Conservation (phyloP, 768 basidiomycete genomes). For the Mycena haematopus region DNA sequence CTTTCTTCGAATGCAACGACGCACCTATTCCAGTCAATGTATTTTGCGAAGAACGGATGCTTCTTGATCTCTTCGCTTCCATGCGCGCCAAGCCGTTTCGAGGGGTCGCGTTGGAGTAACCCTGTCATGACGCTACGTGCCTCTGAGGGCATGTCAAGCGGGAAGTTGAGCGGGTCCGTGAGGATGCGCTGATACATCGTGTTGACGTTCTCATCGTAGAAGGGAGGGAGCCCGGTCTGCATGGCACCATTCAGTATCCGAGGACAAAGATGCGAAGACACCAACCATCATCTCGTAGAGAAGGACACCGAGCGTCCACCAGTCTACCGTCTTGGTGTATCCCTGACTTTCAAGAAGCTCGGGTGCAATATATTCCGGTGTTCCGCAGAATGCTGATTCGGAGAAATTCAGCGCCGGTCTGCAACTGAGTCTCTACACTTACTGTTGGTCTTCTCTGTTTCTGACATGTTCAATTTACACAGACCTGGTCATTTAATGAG, state of each 20-base stretch:
- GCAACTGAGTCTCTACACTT: constrained; percentile 33
- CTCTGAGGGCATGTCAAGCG: constrained; percentile 85
- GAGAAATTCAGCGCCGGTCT: constrained; percentile 21
- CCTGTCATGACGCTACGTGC: constrained; percentile 89
- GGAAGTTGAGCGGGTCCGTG: constrained; percentile 91
- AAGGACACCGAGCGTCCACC: constrained; percentile 98
- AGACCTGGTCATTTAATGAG: constrained; percentile 55
- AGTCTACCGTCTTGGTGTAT: constrained; percentile 98
- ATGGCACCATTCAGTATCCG: constrained; percentile 15
- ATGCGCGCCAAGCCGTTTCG: constrained; percentile 85
- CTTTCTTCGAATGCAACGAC: constrained; percentile 26
- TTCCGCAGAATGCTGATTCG: constrained; percentile 89
- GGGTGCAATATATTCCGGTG: constrained; percentile 98
- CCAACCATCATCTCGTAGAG: constrained; percentile 95
- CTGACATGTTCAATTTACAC: constrained; percentile 96
- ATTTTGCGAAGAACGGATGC: constrained; percentile 93
- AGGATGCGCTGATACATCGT: constrained; percentile 97
- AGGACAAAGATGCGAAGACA: not conserved
- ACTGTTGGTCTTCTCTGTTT: constrained; percentile 98
- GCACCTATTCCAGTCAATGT: constrained; percentile 89
- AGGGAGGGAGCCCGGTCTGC: constrained; percentile 94
- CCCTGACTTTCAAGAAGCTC: constrained; percentile 96
- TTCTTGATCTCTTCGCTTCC: constrained; percentile 96
- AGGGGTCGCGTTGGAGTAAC: constrained; percentile 87
- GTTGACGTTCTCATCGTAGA: constrained; percentile 99